These are phyloP conservation scores for Epichloe elymi DNA, from an alignment of 2,329 filamentous ascomycete genomes.

Conservation along the genomic window DNA sequence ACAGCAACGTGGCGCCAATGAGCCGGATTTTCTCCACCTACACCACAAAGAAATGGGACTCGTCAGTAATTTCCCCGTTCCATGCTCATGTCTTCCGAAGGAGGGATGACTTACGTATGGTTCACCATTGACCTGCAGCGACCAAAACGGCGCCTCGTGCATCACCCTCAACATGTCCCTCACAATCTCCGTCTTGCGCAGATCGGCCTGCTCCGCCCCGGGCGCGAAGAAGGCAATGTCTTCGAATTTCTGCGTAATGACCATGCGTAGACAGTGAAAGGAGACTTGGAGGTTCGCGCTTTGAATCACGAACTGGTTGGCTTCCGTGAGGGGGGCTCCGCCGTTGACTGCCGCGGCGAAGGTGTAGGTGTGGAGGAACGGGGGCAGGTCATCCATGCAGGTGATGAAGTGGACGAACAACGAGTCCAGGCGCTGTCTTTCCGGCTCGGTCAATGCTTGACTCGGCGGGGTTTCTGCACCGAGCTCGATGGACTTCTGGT, in stretches of 20 bases:
- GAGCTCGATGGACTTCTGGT: slow-evolving; percentile 10
- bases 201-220: slow-evolving; percentile 18
- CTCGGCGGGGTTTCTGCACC: background rate
- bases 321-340: slow-evolving; percentile 10
- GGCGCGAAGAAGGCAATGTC: slow-evolving; percentile 18
- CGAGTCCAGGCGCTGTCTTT: slow-evolving; percentile 20
- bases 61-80: background rate
- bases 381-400: slow-evolving; percentile 25
- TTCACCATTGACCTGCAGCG: slow-evolving; percentile 26
- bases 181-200: slow-evolving; percentile 29
- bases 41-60: background rate
- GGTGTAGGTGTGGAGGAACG: slow-evolving; percentile 20
- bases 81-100: too few species aligned
- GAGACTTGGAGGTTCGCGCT: slow-evolving; percentile 27
- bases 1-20: slow-evolving; percentile 24
- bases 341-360: slow-evolving; percentile 9
- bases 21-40: slow-evolving; percentile 28
- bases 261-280: slow-evolving; percentile 27
- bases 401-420: slow-evolving; percentile 28
- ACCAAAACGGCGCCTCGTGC: slow-evolving; percentile 28
- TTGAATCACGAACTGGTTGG: slow-evolving; percentile 24
- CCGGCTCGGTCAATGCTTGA: slow-evolving; percentile 10
- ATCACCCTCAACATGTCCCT: slow-evolving; percentile 28
- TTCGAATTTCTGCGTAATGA: slow-evolving; percentile 25
- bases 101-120: slow-evolving; percentile 19